Evolutionary conservation across 306 rosid genomes (phyloP).

Genomic region (Urtica urens): DNA sequence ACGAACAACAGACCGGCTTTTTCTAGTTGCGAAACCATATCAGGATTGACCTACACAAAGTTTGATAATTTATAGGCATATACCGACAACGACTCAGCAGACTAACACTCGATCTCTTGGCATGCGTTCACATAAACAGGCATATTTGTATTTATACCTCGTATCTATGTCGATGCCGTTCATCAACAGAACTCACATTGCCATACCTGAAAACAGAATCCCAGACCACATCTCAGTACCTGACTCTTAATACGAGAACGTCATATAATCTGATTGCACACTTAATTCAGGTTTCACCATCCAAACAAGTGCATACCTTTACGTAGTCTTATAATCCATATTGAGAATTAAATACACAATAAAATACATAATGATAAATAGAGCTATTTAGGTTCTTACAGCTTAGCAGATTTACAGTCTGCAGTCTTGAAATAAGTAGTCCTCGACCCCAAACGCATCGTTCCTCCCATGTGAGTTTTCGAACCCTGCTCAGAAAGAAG

Average conservation of each 20-base stretch:
- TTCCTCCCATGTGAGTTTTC: slow-evolving; percentile 84
- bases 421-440: slow-evolving; percentile 57
- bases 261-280: too few relatives aligned
- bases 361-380: slow-evolving; percentile 8
- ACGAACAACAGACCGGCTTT: slow-evolving; percentile 70
- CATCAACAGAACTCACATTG: slow-evolving; percentile 45
- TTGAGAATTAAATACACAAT: neutral
- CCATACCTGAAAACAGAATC: slow-evolving; percentile 44
- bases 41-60: slow-evolving; percentile 65
- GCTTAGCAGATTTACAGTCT: slow-evolving; percentile 60
- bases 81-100: neutral
- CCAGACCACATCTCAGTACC: neutral
- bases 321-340: too few relatives aligned
- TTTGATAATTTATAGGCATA: slow-evolving; percentile 6
- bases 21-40: slow-evolving; percentile 65
- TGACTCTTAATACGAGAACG: neutral
- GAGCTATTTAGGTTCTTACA: slow-evolving; percentile 53
- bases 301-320: too few relatives aligned
- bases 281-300: too few relatives aligned
- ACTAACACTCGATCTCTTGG: neutral
- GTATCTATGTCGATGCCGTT: slow-evolving; percentile 84
- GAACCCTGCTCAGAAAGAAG: slow-evolving; percentile 54
- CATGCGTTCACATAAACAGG: slow-evolving; percentile 4
- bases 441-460: slow-evolving; percentile 86
- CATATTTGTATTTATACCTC: slow-evolving; percentile 55